Percentiles rank a stretch among this genome's conserved stretches.
Evolutionary conservation across 805 yeast genomes (phyloP).

Genomic region (Sugiyamaella valdiviana): DNA sequence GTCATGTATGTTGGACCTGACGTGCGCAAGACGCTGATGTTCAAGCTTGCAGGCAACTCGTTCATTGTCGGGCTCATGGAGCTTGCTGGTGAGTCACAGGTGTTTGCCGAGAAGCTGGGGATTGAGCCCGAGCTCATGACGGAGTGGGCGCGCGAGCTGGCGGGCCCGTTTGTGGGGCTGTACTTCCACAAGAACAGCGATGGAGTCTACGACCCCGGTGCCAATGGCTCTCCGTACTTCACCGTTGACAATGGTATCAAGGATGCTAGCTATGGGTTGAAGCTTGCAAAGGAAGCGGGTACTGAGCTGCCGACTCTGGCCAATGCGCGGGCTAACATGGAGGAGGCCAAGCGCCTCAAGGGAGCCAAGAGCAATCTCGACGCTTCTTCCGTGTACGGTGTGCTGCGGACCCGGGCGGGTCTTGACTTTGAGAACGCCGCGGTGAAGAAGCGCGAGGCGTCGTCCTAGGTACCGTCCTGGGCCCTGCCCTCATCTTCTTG

Average conservation of each 20-base stretch:
- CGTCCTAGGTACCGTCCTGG: not conserved
- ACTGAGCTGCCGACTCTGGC: constrained; percentile 21
- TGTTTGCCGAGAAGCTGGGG: constrained; percentile 25
- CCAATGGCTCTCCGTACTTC: constrained; percentile 21
- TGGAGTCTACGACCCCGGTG: constrained; percentile 19
- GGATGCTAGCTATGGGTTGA: constrained; percentile 24
- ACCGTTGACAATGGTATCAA: constrained; percentile 24
- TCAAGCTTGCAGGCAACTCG: constrained; percentile 28
- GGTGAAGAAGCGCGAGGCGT: constrained; percentile 14
- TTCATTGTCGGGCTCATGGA: constrained; percentile 27
- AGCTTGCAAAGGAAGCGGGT: constrained; percentile 20
- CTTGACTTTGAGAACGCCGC: constrained; percentile 25
- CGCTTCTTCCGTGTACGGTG: constrained; percentile 26
- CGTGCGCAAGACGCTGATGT: constrained; percentile 21
- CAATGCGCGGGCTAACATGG: constrained; percentile 18
- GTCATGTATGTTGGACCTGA: constrained; percentile 24
- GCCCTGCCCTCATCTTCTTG: not conserved
- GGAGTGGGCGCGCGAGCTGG: constrained; percentile 15
- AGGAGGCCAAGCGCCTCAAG: constrained; percentile 16
- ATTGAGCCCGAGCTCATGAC: constrained; percentile 18
- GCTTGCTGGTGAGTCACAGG: constrained; percentile 22
- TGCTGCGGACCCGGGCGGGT: constrained; percentile 25
- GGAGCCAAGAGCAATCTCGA: constrained; percentile 21
- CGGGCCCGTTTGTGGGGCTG: constrained; percentile 17
- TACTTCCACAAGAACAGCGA: constrained; percentile 17